phyloP scores from a whole-genome alignment of 768 basidiomycete species.

The Hydnomerulius pinastri region DNA sequence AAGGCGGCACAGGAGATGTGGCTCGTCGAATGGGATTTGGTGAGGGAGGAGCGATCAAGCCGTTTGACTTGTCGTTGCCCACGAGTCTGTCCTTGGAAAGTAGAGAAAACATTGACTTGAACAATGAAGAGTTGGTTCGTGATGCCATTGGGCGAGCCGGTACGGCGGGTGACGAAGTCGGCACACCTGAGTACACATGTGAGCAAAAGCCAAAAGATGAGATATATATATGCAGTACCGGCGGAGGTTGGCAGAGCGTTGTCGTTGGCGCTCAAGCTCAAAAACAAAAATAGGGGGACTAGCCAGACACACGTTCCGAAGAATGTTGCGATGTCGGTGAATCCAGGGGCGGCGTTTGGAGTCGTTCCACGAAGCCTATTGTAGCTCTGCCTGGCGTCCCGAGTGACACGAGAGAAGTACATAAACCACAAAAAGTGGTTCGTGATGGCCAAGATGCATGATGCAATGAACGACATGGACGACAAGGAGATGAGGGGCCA shows the following conservation, averaged over 20 bases:
- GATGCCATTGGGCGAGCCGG: constrained; percentile 31
- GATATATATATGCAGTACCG: constrained; percentile 36
- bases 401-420: constrained; percentile 78
- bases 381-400: constrained; percentile 55
- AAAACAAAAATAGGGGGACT: constrained; percentile 89
- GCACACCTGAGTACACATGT: constrained; percentile 15
- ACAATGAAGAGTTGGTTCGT: constrained; percentile 61
- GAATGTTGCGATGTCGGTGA: constrained; percentile 80
- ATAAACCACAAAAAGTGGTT: constrained; percentile 99
- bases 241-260: constrained; percentile 84
- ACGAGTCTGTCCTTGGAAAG: constrained; percentile 43
- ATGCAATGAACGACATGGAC: constrained; percentile 80
- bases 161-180: constrained; percentile 20
- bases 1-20: constrained; percentile 27
- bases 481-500: constrained; percentile 96
- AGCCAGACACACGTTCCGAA: constrained; percentile 88
- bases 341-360: constrained; percentile 43
- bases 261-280: constrained; percentile 96
- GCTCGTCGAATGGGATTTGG: constrained; percentile 28
- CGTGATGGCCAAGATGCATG: constrained; percentile 78
- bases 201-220: neutral
- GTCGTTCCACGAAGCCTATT: constrained; percentile 46
- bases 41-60: constrained; percentile 68
- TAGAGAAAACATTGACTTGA: constrained; percentile 61
- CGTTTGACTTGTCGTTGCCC: constrained; percentile 58